Evolutionary conservation across 306 rosid species (phyloP).

Genomic region (Spatholobus suberectus): DNA sequence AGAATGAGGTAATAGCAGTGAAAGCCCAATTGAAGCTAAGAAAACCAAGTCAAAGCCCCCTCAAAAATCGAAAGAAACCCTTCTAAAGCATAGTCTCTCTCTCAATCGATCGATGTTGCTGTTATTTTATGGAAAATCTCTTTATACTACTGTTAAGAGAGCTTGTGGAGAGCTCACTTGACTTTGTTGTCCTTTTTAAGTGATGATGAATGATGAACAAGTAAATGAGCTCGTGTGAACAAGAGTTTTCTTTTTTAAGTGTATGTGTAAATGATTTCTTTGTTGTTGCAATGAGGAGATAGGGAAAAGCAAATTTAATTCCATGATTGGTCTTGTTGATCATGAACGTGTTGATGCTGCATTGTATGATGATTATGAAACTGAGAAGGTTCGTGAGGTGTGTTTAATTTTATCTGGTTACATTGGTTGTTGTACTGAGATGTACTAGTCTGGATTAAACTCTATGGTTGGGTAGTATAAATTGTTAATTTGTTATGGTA

Average conservation of each 20-base stretch:
- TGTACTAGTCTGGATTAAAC: not conserved
- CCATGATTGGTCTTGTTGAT: slow-evolving; percentile 95
- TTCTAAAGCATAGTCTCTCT: slow-evolving; percentile 82
- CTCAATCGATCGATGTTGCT: not conserved
- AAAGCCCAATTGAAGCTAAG: slow-evolving; percentile 63
- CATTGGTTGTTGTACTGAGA: not conserved
- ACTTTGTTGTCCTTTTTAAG: too few relatives aligned
- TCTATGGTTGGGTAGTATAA: not conserved
- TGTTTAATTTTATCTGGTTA: slow-evolving; percentile 32
- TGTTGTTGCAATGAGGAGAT: slow-evolving; percentile 81
- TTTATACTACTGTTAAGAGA: slow-evolving; percentile 96
- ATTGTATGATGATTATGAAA: slow-evolving; percentile 87
- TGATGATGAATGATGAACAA: not conserved
- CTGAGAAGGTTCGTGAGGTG: slow-evolving; percentile 93
- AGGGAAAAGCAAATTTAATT: slow-evolving; percentile 81
- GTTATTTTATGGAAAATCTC: slow-evolving; percentile 60
- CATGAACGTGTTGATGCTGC: slow-evolving; percentile 85
- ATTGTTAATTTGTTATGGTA: slow-evolving; percentile 13
- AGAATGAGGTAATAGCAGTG: too few relatives aligned
- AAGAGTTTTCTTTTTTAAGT: not conserved
- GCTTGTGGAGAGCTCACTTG: slow-evolving; percentile 88
- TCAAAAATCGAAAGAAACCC: slow-evolving; percentile 71
- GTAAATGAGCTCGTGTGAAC: not conserved
- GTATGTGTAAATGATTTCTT: slow-evolving; percentile 13
- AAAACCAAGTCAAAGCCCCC: slow-evolving; percentile 77